These are phyloP conservation scores for Gracilaria gracilis DNA, from an alignment of 23 red algal genomes.

Conservation along the genomic window DNA sequence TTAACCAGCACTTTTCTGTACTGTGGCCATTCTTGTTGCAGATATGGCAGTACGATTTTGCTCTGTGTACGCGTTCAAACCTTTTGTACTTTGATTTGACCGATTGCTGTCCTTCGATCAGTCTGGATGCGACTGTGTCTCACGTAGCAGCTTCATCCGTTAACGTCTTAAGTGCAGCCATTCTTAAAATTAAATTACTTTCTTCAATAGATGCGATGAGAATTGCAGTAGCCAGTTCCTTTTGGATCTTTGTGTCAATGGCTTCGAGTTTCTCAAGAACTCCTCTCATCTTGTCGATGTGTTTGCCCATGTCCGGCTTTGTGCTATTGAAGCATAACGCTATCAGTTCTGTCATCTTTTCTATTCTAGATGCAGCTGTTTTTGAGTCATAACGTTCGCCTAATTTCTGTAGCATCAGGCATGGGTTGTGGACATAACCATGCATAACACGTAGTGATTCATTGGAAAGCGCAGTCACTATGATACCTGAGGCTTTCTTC, in stretches of 20 bases:
- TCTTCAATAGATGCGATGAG: conserved; percentile 1
- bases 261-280: conserved; percentile 33
- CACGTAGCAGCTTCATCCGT: neutral
- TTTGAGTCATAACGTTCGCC: conserved; percentile 39
- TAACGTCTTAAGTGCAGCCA: neutral
- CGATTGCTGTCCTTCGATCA: neutral
- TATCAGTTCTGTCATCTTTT: conserved; percentile 31
- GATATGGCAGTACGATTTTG: neutral
- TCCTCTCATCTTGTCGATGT: conserved; percentile 30
- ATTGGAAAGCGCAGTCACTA: conserved; percentile 23
- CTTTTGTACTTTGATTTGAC: neutral
- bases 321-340: neutral
- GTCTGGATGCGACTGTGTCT: neutral
- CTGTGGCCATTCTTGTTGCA: neutral
- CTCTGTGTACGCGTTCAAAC: neutral
- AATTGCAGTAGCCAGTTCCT: neutral
- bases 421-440: conserved; percentile 12
- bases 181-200: neutral
- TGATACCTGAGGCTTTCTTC: conserved; percentile 31
- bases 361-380: conserved; percentile 11
- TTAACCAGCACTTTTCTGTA: conserved; percentile 13
- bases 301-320: conserved; percentile 8
- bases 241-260: neutral
- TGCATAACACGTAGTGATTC: conserved; percentile 2
- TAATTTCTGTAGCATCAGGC: conserved; percentile 1